Evolutionary conservation across 306 rosid species (phyloP), one percentile per base, ranked within the genome.

Genomic region (Clitoria ternatea): DNA sequence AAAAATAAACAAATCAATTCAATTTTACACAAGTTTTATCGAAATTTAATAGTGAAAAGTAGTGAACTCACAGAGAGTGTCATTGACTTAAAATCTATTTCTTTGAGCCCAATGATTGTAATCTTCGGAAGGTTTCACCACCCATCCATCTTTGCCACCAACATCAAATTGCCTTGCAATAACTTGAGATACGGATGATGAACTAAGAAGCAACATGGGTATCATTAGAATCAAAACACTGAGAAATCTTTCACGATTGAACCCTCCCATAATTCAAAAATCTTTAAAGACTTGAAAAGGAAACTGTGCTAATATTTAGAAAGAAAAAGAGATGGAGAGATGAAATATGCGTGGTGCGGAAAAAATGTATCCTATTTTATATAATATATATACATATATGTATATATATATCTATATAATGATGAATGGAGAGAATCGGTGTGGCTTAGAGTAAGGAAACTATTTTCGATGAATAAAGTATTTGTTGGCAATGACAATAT

Each of bases 91-190:
- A 67, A 91, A 91, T 35, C 97, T 77, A 27, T 77, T 79, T 17
- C 79, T 65, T 6, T 70, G 70, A 62, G 97, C 88, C 96, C 96
- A 89, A 7, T 77, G 84, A 44, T 29, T 63, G 79, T 83, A 91
- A 5, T 18, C 66, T 64, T 83, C 85, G 2, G 88, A 79, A 47
- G 96, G 91, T 49, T 84, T 84, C 24, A 57, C 45, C 12, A 75
- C 85, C 97, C 97, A 91, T 1, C 96, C 97, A 60, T 89, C 79
- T 72, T 71, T 83, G 20, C 91, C 91, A 50, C 96, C 96, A 32
- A 91, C 90, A 4, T 10, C 4, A 73, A 79, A 87, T 4, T 72
- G 59, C 50, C 20, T 40, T 15, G 81, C 67, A 13, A 3, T 4
- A 26, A 81, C 84, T 61, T 76, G 65, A 53, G 57, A n/a, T n/a